Evolutionary conservation across 805 yeast genomes (phyloP).

Genomic region (Sugiyamaella americana): DNA sequence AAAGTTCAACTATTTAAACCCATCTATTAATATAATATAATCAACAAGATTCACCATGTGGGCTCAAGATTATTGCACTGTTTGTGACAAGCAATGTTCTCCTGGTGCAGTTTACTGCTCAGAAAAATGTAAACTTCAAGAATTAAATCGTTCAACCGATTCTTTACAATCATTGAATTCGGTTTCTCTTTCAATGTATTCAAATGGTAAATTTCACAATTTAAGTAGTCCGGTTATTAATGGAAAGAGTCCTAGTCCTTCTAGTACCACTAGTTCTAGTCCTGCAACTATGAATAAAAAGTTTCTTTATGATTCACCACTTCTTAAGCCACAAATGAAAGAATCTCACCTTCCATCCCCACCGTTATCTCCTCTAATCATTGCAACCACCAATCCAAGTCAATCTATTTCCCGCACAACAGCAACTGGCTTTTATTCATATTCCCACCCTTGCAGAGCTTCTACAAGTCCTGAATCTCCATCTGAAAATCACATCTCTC

Average conservation of each 20-base stretch:
- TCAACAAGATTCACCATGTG: slow-evolving; percentile 26
- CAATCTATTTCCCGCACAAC: background rate
- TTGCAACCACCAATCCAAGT: too few relatives aligned
- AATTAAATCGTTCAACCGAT: slow-evolving; percentile 15
- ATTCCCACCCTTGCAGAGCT: background rate
- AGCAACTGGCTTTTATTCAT: background rate
- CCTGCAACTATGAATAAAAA: background rate
- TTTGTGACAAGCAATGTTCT: slow-evolving; percentile 48
- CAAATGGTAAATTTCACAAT: slow-evolving; percentile 6
- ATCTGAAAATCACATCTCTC: background rate
- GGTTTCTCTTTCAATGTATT: background rate
- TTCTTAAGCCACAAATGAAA: slow-evolving; percentile 6
- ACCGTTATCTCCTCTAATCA: slow-evolving; percentile 14
- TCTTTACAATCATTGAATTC: background rate
- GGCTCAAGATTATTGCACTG: slow-evolving; percentile 51
- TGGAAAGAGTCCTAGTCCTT: background rate
- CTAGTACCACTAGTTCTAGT: background rate
- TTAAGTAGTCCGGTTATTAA: slow-evolving; percentile 3
- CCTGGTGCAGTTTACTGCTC: slow-evolving; percentile 42
- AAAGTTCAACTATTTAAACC: too few relatives aligned
- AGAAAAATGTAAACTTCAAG: slow-evolving; percentile 36
- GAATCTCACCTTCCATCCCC: slow-evolving; percentile 6
- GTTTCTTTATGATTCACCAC: slow-evolving; percentile 13
- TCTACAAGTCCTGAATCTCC: background rate
- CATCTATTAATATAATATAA: background rate